Conservation (phyloP, 768 basidiomycete species). For the Auricularia auricula-judae region DNA sequence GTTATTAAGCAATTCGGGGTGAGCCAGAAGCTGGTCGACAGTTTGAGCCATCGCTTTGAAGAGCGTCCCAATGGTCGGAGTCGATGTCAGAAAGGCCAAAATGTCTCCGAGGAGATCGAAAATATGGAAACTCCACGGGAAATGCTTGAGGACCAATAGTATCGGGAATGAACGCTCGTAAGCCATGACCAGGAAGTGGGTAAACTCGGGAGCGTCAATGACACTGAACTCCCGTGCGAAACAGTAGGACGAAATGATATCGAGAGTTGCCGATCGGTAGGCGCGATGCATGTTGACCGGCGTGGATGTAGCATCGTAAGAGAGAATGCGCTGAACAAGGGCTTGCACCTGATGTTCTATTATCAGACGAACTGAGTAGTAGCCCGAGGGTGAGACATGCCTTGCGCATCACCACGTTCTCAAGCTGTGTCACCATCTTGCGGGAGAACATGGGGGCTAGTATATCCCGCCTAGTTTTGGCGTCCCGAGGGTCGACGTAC, state of each 20-base stretch:
- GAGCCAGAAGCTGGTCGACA: constrained; percentile 11
- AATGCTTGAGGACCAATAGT: neutral
- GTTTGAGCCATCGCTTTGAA: constrained; percentile 7
- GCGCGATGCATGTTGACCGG: constrained; percentile 24
- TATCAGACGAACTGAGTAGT: neutral
- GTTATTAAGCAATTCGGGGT: constrained; percentile 16
- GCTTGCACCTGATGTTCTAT: constrained; percentile 20
- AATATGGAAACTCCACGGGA: neutral
- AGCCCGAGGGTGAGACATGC: too few species aligned
- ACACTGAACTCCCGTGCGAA: constrained; percentile 23
- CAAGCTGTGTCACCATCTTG: constrained; percentile 26
- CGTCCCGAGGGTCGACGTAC: constrained; percentile 24
- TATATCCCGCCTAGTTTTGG: constrained; percentile 22
- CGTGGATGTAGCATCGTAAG: neutral
- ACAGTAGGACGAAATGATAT: constrained; percentile 30
- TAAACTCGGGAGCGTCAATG: constrained; percentile 22
- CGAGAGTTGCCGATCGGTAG: constrained; percentile 27
- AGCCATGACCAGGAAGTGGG: constrained; percentile 18
- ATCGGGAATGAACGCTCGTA: constrained; percentile 6
- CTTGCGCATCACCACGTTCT: constrained; percentile 24
- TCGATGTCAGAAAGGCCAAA: neutral
- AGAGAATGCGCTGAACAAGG: constrained; percentile 5
- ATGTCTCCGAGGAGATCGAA: neutral
- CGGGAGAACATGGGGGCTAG: constrained; percentile 32
- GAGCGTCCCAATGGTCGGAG: neutral